These are phyloP conservation scores for Castanea sativa DNA, from an alignment of 306 rosid species.

Conservation along the genomic window DNA sequence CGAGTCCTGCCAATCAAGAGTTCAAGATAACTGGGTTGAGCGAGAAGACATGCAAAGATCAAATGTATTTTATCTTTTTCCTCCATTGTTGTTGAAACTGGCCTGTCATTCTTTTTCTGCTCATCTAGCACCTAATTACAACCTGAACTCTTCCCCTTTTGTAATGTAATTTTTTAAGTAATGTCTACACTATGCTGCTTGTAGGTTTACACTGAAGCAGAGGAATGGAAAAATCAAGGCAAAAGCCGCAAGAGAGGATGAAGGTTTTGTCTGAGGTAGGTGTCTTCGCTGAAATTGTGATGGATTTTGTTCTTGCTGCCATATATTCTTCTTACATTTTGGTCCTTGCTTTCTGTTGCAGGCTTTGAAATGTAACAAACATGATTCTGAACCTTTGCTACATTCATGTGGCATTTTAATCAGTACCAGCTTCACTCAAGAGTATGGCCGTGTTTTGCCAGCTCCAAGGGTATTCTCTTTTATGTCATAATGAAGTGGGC, in stretches of 20 bases:
- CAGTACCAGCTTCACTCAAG: slow-evolving; percentile 51
- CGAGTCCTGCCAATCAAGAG: slow-evolving; percentile 66
- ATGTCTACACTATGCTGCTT: neutral
- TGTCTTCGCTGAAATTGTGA: neutral
- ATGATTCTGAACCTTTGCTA: slow-evolving; percentile 74
- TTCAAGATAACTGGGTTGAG: slow-evolving; percentile 86
- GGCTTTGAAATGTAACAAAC: slow-evolving; percentile 67
- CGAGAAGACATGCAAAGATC: slow-evolving; percentile 72
- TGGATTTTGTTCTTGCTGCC: neutral
- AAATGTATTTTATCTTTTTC: slow-evolving; percentile 36
- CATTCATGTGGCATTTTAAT: slow-evolving; percentile 61
- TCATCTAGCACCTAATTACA: neutral
- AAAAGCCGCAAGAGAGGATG: slow-evolving; percentile 92
- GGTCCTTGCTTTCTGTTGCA: slow-evolving; percentile 21
- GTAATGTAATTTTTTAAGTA: neutral
- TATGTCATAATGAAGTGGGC: neutral
- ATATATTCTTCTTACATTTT: neutral
- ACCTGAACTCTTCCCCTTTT: neutral
- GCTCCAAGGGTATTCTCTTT: slow-evolving; percentile 68
- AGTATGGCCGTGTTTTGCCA: slow-evolving; percentile 79
- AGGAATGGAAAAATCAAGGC: slow-evolving; percentile 84
- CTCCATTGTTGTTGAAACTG: neutral
- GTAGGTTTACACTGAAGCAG: slow-evolving; percentile 65
- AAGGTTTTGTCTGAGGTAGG: slow-evolving; percentile 59
- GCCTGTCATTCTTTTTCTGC: neutral